Evolutionary conservation across 2,329 filamentous ascomycete genomes (phyloP), one percentile per base, ranked within the genome.

Genomic region (Trichoderma sp.): DNA sequence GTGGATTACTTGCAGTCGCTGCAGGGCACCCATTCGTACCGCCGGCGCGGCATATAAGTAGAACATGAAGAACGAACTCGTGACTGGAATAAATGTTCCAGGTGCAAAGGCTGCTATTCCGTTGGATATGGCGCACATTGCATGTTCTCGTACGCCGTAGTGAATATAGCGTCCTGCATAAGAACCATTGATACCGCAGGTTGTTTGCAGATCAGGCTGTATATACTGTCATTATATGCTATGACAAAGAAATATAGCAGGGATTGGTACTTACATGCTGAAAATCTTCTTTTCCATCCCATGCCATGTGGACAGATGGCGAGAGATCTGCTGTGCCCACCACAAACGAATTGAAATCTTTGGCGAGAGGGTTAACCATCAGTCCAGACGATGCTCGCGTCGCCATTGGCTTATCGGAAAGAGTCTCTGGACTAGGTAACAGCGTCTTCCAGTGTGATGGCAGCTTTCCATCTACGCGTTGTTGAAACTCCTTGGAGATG

Each of bases 1-100:
- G 73, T 89, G 87, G 63, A 90, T 88, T 32, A 81, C 79, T 64
- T 86, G 84, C 1, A 89, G 81, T 28, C 81, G 75, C 63, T 86
- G 83, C 1, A 88, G 79, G 4, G 86, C 87, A 8, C 86, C 86
- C 86, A 89, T 89, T 16, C 87, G 84, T 2, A 89, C 82, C 7
- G 82, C 87, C 0, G 86, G 83, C 0, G 87, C 87, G 11, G 86
- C 59, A 39, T 63, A 61, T 24, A 80, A 76, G 72, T 89, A 89
- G 76, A 89, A 89, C 85, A 89, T 89, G 79, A 89, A 88, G 78
- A 89, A 89, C 5, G 82, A 83, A 0, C 84, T 84, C 1, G 87
- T 89, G 43, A 89, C 77, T 0, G 87, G 87, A 8, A 89, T 77
- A 71, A 89, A 83, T 0, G 86, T 87, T 28, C 82, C 83, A 43